Evolutionary conservation across 1,139 yeast genomes (phyloP), one percentile per base, ranked within the genome.

Genomic region (Pichia sp.): DNA sequence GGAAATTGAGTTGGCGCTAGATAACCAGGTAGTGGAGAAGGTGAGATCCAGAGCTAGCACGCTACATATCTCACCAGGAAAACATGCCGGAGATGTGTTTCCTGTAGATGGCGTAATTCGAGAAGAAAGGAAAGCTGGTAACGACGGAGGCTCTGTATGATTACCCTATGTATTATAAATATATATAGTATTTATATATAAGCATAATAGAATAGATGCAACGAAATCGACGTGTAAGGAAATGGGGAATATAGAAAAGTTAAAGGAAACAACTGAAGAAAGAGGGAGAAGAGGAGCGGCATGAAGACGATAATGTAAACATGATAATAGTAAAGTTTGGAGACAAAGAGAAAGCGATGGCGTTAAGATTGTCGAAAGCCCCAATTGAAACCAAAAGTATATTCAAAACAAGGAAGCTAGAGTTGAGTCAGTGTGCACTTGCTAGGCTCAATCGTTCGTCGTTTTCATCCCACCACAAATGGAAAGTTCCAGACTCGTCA

Each of bases 381-480:
- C 23, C 23, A 19, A 19, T 19, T 19, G 23, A 19, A 19, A 19
- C 23, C 23, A 23, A 44, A 23, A 44, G 10, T 19, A 44, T 10
- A 8, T 6, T 6, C n/a, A 43, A 1, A 41, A 41, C n/a, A 8
- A 15, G n/a, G 13, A 26, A 42, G 16, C 13, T 23, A 26, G n/a
- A 11, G 15, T 5, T 44, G 32, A 10, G 16, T 26, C 19, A 31
- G n/a, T 1, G 29, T 11, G 15, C 19, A 44, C 38, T 47, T 11
- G 15, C 30, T n/a, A 32, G 19, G 11, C 42, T 13, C 15, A 72
- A 57, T 49, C 82, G 62, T 59, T 76, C 75, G 19, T 67, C 70
- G 54, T 75, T 72, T 46, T 69, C 60, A 51, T 64, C 63, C 76
- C 76, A 74, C 78, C 78, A 75, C 61, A 64, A 67, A 8, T 66